Percentiles rank a stretch among this genome's conserved stretches.
phyloP scores from a whole-genome alignment of 257 asterid species.

The Eucommia ulmoides region DNA sequence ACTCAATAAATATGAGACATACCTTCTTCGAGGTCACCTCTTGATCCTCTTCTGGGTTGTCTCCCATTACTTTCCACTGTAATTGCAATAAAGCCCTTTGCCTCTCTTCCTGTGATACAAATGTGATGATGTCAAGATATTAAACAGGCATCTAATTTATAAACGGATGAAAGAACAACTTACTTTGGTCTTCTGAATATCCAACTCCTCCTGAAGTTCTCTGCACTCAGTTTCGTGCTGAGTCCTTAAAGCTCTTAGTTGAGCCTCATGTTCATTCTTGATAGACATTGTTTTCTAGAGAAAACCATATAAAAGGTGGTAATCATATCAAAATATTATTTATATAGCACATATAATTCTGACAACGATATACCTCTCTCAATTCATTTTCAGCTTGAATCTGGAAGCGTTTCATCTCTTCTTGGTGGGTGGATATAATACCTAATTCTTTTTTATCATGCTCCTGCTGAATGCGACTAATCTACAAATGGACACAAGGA shows the following conservation, averaged over 20 bases:
- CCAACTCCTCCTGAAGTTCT: constrained; percentile 81
- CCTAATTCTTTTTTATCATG: constrained; percentile 40
- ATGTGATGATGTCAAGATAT: constrained; percentile 13
- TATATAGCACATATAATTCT: no score
- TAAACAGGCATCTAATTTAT: constrained; percentile 7
- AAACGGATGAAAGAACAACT: constrained; percentile 2
- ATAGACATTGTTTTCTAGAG: constrained; percentile 58
- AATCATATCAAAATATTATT: no score
- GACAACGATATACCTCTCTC: constrained; percentile 73
- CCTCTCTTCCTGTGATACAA: constrained; percentile 68
- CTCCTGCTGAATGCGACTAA: constrained; percentile 56
- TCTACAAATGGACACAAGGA: constrained; percentile 25
- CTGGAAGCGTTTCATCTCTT: constrained; percentile 50
- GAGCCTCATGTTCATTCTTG: constrained; percentile 74
- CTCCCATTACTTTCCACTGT: constrained; percentile 94
- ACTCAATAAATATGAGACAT: no score
- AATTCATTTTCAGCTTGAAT: constrained; percentile 73
- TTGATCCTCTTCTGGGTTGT: constrained; percentile 73
- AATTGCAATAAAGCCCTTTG: constrained; percentile 80
- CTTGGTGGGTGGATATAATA: constrained; percentile 54
- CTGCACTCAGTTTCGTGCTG: constrained; percentile 85
- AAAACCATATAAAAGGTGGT: constrained; percentile 9
- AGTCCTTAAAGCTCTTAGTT: constrained; percentile 65
- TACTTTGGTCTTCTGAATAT: constrained; percentile 73
- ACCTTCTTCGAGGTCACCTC: constrained; percentile 98